These are phyloP conservation scores for Aquilaria malaccensis DNA, from an alignment of 345 rosid genomes.

Conservation along the genomic window DNA sequence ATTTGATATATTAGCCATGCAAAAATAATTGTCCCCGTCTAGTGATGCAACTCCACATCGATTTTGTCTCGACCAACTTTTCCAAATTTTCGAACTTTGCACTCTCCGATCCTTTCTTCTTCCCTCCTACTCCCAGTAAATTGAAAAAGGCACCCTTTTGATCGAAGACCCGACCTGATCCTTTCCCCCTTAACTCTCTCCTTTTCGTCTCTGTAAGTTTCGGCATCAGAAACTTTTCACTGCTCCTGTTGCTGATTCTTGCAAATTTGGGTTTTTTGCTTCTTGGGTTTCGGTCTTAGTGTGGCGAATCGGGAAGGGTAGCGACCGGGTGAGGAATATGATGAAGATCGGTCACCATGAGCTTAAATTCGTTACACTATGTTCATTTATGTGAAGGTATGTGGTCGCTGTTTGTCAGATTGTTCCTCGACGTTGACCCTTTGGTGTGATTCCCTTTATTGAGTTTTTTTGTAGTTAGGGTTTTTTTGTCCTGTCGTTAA, in stretches of 20 bases:
- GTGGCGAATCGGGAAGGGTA: constrained; percentile 20
- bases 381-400: constrained; percentile 9
- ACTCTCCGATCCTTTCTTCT: constrained; percentile 8
- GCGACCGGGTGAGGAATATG: background rate
- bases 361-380: constrained; percentile 6
- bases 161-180: background rate
- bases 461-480: constrained; percentile 17
- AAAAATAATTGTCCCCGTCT: no score
- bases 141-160: background rate
- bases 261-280: constrained; percentile 16
- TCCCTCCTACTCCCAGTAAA: constrained; percentile 6
- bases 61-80: constrained; percentile 24
- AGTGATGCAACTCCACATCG: no score
- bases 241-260: constrained; percentile 24
- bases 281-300: constrained; percentile 30
- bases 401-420: constrained; percentile 7
- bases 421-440: constrained; percentile 15
- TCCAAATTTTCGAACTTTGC: constrained; percentile 17
- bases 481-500: constrained; percentile 17
- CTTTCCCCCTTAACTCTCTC: background rate
- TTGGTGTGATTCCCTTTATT: constrained; percentile 13
- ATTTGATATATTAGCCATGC: no score
- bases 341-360: constrained; percentile 27
- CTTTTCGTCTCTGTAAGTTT: constrained; percentile 3
- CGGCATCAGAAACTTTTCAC: constrained; percentile 6